Base-by-base conservation (phyloP, 2,329 filamentous ascomycete genomes). In the Fusarium metavorans region DNA sequence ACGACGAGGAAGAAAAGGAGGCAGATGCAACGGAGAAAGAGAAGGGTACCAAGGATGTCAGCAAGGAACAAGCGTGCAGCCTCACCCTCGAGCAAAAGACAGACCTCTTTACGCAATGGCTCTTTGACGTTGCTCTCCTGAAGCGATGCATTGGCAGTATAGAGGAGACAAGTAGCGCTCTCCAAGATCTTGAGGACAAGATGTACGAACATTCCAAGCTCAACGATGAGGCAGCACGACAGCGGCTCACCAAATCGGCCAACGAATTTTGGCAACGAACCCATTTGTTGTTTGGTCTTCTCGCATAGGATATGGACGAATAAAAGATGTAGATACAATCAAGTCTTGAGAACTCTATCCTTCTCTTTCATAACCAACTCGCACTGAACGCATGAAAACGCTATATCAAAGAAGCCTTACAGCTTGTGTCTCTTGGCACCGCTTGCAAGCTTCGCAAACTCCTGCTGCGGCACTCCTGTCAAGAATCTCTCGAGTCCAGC, bases 341-440 rank as follows among this genome's bases (percentile, higher is more conserved):
- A 66, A n/a, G 25, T 16, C 10, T 52, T 41, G 30, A 23, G 14
- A 52, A 16, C 18, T 62, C 20, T 37, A 30, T 39, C 30, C 20
- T 16, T 45, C 43, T 66, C 30, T 66, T 41, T 37, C 50, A 54
- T 37, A n/a, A 56, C 37, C 5, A 30, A n/a, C 27, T 54, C 18
- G 48, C 48, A 32, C 13, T 54, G 18, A 32, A 54, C 18, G 27
- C 48, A 54, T 27, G 20, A 32, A 9, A 13, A 52, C 18, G 14
- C 23, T 58, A 27, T 32, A 23, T 32, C 13, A 35, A 45, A 45
- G 43, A 27, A 64, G 20, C 30, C 6, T 76, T 18, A 98, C 82
- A 98, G 85, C 87, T 98, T 98, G 85, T 99, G 97, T 81, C 92
- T 94, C 90, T 98, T 98, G 88, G 97, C 91, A 14, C 96, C 95